Percentiles rank a stretch among this genome's conserved stretches.
Conservation (phyloP, 257 asterid species). For the Solanum dulcamara region DNA sequence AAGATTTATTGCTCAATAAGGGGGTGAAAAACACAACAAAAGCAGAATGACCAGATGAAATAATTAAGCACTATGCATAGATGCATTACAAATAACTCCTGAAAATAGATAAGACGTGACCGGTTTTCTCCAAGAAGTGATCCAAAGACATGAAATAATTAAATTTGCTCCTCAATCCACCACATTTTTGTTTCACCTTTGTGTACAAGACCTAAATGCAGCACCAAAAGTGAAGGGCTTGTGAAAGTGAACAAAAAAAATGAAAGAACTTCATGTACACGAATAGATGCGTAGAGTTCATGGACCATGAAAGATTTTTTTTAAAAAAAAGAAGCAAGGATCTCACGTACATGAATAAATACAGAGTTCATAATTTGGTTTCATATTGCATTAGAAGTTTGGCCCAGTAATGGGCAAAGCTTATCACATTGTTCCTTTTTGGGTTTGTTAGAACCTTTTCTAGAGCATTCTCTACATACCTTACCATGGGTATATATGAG, state of each 20-base stretch:
- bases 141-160: neutral
- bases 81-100: neutral
- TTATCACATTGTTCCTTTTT: constrained; percentile 14
- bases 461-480: constrained; percentile 56
- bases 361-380: neutral
- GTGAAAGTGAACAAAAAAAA: neutral
- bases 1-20: neutral
- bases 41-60: neutral
- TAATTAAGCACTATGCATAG: neutral
- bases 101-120: neutral
- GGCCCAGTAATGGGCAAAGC: constrained; percentile 44
- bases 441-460: constrained; percentile 23
- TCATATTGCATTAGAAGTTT: constrained; percentile 10
- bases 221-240: neutral
- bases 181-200: neutral
- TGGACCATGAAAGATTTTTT: neutral
- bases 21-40: neutral
- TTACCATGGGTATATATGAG: constrained; percentile 83
- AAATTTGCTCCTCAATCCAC: neutral
- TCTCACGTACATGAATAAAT: neutral
- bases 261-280: neutral
- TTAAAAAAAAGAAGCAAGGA: neutral
- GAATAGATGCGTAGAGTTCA: neutral
- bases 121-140: neutral
- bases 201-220: neutral